phyloP scores from a whole-genome alignment of 2,329 filamentous ascomycete species.

The Neurospora sp. region DNA sequence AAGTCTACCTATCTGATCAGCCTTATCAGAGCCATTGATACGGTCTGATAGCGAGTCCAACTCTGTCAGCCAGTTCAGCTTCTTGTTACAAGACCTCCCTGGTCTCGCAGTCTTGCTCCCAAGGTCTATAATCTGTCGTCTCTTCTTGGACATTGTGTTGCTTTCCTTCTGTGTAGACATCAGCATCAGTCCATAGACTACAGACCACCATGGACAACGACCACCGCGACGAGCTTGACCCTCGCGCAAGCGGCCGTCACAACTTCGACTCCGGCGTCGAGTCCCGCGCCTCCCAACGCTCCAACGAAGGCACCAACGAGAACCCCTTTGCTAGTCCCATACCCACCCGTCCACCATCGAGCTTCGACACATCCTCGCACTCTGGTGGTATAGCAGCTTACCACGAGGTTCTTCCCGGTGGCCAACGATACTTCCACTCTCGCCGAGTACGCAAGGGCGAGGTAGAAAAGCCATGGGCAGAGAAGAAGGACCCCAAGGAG shows the following conservation, averaged over 20 bases:
- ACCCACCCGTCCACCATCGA: slow-evolving; percentile 36
- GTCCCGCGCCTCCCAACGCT: slow-evolving; percentile 25
- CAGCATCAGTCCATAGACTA: background rate
- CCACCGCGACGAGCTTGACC: slow-evolving; percentile 10
- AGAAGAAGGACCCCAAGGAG: slow-evolving; percentile 65
- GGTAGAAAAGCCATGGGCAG: slow-evolving; percentile 66
- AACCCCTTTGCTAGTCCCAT: slow-evolving; percentile 39
- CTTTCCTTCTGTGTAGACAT: background rate
- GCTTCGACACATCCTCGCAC: slow-evolving; percentile 33
- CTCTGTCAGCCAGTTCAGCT: background rate
- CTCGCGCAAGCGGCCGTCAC: slow-evolving; percentile 21
- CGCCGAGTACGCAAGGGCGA: slow-evolving; percentile 62
- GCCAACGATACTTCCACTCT: slow-evolving; percentile 60
- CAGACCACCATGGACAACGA: slow-evolving; percentile 6
- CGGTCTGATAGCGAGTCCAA: background rate
- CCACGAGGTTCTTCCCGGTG: slow-evolving; percentile 17
- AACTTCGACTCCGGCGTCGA: slow-evolving; percentile 29
- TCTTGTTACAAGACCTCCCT: background rate
- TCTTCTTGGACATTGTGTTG: background rate
- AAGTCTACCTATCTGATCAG: background rate
- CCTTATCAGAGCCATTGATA: background rate
- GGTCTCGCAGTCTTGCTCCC: background rate
- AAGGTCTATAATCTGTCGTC: background rate
- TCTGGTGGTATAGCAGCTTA: background rate
- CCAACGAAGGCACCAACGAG: slow-evolving; percentile 11